Percentiles rank a stretch among this genome's conserved stretches.
Conservation (phyloP, 2,329 filamentous ascomycete species). For the Apiospora marii region DNA sequence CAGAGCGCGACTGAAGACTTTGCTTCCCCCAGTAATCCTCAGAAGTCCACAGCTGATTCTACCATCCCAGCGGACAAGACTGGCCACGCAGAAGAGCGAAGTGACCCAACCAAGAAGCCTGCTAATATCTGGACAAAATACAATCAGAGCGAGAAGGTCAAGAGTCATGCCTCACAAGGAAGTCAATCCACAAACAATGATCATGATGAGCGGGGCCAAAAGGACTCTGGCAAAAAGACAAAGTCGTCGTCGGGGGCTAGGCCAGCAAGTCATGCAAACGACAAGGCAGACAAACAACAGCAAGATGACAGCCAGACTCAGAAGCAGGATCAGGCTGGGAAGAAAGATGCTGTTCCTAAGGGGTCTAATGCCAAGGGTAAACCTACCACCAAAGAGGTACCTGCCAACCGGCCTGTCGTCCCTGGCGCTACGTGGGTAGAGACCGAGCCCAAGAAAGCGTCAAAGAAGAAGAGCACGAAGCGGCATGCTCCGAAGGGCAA, state of each 20-base stretch:
- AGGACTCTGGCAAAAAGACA: slow-evolving; percentile 1
- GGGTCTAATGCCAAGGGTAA: background rate
- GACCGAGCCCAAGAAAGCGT: background rate
- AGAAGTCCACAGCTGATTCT: background rate
- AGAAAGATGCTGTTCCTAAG: background rate
- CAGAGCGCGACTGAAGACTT: background rate
- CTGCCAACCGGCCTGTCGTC: background rate
- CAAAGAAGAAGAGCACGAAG: background rate
- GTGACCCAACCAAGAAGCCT: background rate
- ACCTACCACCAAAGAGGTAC: background rate
- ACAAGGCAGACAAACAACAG: background rate
- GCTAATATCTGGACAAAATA: background rate
- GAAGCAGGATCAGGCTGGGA: background rate
- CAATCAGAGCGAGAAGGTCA: background rate
- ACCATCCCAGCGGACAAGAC: background rate
- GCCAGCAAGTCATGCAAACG: background rate
- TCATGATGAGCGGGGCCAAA: background rate
- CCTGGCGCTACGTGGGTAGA: slow-evolving; percentile 9
- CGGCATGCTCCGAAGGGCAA: background rate
- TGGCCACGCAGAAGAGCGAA: background rate
- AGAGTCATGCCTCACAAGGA: background rate
- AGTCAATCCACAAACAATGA: background rate
- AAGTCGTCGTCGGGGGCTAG: background rate
- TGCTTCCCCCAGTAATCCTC: background rate
- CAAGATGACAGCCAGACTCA: background rate